A percentile compares a stretch with the other conserved stretches of the same genome.
Evolutionary conservation across 1,284 basidiomycete genomes (phyloP).

Genomic region (Rhodotorula mucilaginosa): DNA sequence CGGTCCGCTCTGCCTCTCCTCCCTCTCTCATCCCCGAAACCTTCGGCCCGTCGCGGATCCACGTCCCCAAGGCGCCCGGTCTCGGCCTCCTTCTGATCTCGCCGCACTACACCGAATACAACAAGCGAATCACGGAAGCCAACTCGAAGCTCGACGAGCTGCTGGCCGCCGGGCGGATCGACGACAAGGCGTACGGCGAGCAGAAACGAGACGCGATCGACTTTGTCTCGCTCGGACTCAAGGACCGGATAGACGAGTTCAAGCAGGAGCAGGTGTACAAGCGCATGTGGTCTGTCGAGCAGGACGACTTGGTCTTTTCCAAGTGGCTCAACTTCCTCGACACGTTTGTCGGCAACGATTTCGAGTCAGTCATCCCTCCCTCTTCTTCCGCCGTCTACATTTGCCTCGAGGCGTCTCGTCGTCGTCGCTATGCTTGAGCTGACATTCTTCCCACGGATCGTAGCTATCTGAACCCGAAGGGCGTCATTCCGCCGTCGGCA

Average conservation of each 20-base stretch:
- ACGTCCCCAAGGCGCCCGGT: slow-evolving; percentile 94
- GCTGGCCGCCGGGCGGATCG: slow-evolving; percentile 15
- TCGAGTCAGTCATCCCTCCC: slow-evolving; percentile 34
- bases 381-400: background rate
- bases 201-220: slow-evolving; percentile 58
- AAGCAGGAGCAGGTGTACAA: slow-evolving; percentile 80
- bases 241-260: slow-evolving; percentile 65
- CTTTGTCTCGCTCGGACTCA: slow-evolving; percentile 54
- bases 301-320: slow-evolving; percentile 61
- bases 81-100: slow-evolving; percentile 92
- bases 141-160: slow-evolving; percentile 54
- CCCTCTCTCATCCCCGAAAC: slow-evolving; percentile 62
- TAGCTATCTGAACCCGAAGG: slow-evolving; percentile 49
- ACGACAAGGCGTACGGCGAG: slow-evolving; percentile 30
- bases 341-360: slow-evolving; percentile 40
- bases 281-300: slow-evolving; percentile 77
- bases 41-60: slow-evolving; percentile 66
- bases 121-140: slow-evolving; percentile 59
- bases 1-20: slow-evolving; percentile 72
- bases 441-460: background rate
- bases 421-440: background rate
- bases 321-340: slow-evolving; percentile 51
- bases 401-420: background rate
- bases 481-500: slow-evolving; percentile 48
- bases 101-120: slow-evolving; percentile 82